Evolutionary conservation across 352 stramenopile species (phyloP).

Genomic region (Phytopythium ostracodes): DNA sequence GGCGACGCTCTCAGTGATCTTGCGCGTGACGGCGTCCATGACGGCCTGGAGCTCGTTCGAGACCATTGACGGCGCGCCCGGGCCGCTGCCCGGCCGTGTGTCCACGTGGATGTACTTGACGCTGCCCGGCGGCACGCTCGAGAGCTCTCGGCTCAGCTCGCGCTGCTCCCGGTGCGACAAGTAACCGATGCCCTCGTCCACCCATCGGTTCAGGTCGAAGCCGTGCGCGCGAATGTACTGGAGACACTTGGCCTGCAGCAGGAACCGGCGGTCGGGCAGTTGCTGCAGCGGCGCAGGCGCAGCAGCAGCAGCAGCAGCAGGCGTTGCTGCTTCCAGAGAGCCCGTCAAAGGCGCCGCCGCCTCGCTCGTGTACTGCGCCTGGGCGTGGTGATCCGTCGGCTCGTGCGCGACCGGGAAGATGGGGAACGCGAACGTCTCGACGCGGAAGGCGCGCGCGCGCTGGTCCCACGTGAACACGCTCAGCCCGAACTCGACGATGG

Average conservation of each 20-base stretch:
- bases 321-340: too few relatives aligned
- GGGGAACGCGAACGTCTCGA: slow-evolving; percentile 71
- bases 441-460: slow-evolving; percentile 33
- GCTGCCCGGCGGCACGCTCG: slow-evolving; percentile 6
- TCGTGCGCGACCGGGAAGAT: slow-evolving; percentile 58
- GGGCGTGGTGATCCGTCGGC: slow-evolving; percentile 5
- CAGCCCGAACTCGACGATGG: slow-evolving; percentile 73
- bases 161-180: slow-evolving; percentile 60
- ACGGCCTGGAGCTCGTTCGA: slow-evolving; percentile 3
- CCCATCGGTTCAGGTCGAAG: slow-evolving; percentile 77
- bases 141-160: slow-evolving; percentile 21
- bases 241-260: slow-evolving; percentile 68
- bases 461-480: slow-evolving; percentile 60
- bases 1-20: not conserved
- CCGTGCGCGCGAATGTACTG: slow-evolving; percentile 74
- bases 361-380: not conserved
- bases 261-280: slow-evolving; percentile 51
- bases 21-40: not conserved
- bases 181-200: slow-evolving; percentile 68
- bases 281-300: slow-evolving; percentile 1
- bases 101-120: slow-evolving; percentile 14
- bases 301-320: not conserved
- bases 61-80: slow-evolving; percentile 14
- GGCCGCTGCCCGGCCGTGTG: slow-evolving; percentile 2
- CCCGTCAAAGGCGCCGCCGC: slow-evolving; percentile 5